These are phyloP conservation scores for Moricandia moricandioides DNA, from an alignment of 345 rosid genomes.

Conservation along the genomic window DNA sequence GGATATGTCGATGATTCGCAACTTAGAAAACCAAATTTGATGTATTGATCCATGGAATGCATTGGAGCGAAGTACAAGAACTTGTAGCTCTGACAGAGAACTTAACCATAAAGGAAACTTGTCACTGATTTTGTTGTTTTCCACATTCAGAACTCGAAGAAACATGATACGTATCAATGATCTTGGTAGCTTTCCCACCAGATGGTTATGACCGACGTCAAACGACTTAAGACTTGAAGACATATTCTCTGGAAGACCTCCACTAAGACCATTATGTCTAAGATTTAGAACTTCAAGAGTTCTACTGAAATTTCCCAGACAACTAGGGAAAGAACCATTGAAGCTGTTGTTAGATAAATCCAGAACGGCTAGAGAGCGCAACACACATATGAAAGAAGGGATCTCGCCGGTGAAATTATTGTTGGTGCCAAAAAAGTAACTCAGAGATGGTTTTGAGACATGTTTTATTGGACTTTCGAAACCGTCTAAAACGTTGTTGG, in stretches of 20 bases:
- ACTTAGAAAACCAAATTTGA: too few species aligned
- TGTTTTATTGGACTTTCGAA: not conserved
- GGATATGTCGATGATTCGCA: too few species aligned
- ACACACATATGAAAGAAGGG: not conserved
- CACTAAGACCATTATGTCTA: not conserved
- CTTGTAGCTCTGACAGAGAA: too few species aligned
- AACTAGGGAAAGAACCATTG: not conserved
- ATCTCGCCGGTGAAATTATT: not conserved
- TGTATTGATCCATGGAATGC: too few species aligned
- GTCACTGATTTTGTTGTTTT: too few species aligned
- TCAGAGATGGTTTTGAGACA: too few species aligned
- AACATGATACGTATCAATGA: too few species aligned
- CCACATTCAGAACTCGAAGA: too few species aligned
- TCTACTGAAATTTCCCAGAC: not conserved
- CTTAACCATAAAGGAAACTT: too few species aligned
- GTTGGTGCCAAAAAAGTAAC: not conserved
- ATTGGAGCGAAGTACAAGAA: too few species aligned
- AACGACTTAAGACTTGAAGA: conserved; percentile 8
- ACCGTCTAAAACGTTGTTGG: not conserved
- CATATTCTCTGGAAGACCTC: conserved; percentile 11
- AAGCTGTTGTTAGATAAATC: not conserved
- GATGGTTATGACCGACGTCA: conserved; percentile 23
- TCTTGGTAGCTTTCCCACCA: not conserved
- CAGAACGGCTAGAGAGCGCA: not conserved
- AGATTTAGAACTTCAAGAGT: not conserved